These are phyloP conservation scores for Phlyctochytrium bullatum DNA, from an alignment of 192 early-diverging fungal species.

Conservation along the genomic window DNA sequence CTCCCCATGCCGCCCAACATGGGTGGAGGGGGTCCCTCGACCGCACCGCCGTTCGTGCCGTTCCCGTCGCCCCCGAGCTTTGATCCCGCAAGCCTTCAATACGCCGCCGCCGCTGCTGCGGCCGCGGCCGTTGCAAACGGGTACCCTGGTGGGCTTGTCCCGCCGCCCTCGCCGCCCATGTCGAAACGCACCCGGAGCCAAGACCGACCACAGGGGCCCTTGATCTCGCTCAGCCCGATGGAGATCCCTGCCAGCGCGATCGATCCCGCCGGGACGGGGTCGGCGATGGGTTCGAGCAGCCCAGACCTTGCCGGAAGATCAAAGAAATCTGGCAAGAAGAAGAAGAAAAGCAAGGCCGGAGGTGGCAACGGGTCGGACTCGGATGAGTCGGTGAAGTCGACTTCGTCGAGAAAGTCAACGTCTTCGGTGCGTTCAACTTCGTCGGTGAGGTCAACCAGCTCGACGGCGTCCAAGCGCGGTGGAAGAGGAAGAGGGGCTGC, in stretches of 20 bases:
- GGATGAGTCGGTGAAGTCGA: neutral
- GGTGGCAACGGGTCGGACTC: neutral
- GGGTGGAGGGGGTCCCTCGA: no score
- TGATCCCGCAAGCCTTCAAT: neutral
- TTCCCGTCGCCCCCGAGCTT: neutral
- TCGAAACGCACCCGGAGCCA: neutral
- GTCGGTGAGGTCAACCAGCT: neutral
- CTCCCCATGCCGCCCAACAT: neutral
- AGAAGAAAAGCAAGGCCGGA: neutral
- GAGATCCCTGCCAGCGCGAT: neutral
- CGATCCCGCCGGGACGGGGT: neutral
- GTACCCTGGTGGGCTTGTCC: no score
- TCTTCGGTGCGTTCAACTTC: neutral
- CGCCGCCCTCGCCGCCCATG: no score
- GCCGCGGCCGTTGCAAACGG: no score
- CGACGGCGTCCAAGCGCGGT: neutral
- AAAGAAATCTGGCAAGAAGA: neutral
- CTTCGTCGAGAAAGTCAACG: neutral
- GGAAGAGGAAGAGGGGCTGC: neutral
- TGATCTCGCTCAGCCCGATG: neutral
- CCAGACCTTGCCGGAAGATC: no score
- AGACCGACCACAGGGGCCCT: neutral
- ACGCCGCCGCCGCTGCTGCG: neutral
- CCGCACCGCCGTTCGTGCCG: no score
- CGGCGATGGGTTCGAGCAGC: no score